Base-by-base conservation (phyloP, 169 alveolate genomes). In the Babesia caballi region DNA sequence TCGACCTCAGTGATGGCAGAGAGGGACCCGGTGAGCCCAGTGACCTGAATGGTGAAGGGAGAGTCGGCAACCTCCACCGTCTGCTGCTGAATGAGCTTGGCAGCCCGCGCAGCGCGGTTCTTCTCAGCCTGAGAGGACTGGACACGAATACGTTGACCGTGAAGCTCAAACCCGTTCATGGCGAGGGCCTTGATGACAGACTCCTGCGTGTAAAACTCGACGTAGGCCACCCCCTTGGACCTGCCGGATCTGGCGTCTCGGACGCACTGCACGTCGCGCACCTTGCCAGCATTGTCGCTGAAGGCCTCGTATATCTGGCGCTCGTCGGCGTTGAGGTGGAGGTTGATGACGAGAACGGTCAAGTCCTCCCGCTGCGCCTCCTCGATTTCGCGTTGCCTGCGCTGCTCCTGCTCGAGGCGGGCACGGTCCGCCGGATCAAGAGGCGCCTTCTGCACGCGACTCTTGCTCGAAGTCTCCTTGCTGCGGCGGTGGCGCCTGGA, bases 81-180 rank as follows among this genome's bases (percentile, higher is more conserved):
- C 40, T 84, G 91, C 44, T 75, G 88, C 71, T 75, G 94, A 23
- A 59, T 84, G 49, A 82, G 90, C 83, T 94, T 96, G 23, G 96
- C 95, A 0, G 98, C 98, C 40, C 92, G 89, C 8, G 99, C 99
- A 35, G 98, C 98, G 59, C 99, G 89, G 85, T 97, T 97, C 85
- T 96, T 97, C 84, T 97, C 99, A 2, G 99, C 99, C 90, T 96
- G 97, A 28, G 99, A 96, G 21, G 99, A 94, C 75, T 96, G 96
- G 32, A 97, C 96, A 9, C 92, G 86, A 30, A 92, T 90, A 4
- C 98, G 94, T 66, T 93, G 94, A 21, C 98, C 98, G 75, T 92
- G 90, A 46, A 96, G 71, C 75, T 86, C 85, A 59, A 91, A 92
- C 0, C 99, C 99, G 63, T 93, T 91, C 51, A 95, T 88, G 28